Conservation (phyloP, 305 asterid species). For the Rubia peregrina region DNA sequence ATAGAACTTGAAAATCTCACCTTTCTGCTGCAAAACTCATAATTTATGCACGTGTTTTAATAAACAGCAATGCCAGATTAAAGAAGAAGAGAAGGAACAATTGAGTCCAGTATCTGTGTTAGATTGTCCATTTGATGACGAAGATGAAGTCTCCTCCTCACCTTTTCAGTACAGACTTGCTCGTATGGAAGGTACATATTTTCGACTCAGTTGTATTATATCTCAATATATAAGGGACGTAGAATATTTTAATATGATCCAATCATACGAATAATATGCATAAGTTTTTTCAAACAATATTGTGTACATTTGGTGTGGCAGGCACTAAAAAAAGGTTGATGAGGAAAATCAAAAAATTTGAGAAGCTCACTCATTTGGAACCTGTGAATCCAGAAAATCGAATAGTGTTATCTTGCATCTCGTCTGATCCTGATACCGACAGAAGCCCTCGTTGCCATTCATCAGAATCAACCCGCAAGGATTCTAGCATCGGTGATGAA, state of each 20-base stretch:
- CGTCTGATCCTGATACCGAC: conserved; percentile 32
- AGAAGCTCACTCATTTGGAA: conserved; percentile 49
- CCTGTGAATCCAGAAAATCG: conserved; percentile 42
- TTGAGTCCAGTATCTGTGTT: conserved; percentile 76
- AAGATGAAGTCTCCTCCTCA: conserved; percentile 64
- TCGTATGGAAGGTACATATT: conserved; percentile 41
- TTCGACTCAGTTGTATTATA: background rate
- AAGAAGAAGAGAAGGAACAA: conserved; percentile 66
- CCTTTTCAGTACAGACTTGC: conserved; percentile 47
- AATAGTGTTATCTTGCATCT: conserved; percentile 27
- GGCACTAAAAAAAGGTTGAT: conserved; percentile 51
- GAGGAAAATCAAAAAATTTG: conserved; percentile 48
- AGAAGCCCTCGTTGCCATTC: conserved; percentile 22
- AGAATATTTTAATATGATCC: too few species aligned
- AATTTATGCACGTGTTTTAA: background rate
- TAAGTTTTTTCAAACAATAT: background rate
- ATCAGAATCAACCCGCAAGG: conserved; percentile 21
- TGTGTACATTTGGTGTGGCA: conserved; percentile 13
- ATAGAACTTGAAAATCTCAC: background rate
- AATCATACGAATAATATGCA: too few species aligned
- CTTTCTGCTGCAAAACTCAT: too few species aligned
- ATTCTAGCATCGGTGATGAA: conserved; percentile 22
- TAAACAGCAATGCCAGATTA: conserved; percentile 36
- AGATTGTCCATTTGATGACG: conserved; percentile 75
- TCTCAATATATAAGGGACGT: too few species aligned